Evolutionary conservation across 75 land plant species (phyloP).

Genomic region (Pinus tabuliformis): DNA sequence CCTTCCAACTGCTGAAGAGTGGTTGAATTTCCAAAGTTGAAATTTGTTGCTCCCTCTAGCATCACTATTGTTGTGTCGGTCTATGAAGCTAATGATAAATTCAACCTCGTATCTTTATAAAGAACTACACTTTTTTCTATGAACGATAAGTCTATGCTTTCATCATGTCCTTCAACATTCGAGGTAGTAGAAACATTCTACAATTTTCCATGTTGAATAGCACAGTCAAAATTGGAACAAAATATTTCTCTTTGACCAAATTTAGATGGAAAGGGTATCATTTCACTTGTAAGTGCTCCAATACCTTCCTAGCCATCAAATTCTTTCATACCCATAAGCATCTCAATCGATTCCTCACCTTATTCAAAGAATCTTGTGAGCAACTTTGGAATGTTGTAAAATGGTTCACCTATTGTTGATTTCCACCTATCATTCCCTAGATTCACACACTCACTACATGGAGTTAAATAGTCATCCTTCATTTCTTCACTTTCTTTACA

Average conservation of each 20-base stretch:
- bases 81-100: too few relatives aligned
- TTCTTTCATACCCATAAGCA: slow-evolving; percentile 3
- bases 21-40: neutral
- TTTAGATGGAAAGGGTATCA: neutral
- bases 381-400: neutral
- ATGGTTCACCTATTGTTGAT: neutral
- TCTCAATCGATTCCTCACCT: neutral
- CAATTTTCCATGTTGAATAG: neutral
- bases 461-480: too few relatives aligned
- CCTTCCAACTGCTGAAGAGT: neutral
- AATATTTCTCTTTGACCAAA: neutral
- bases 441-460: neutral
- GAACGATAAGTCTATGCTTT: too few relatives aligned
- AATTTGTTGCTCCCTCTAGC: neutral
- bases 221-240: neutral
- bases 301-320: slow-evolving; percentile 8
- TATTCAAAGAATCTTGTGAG: neutral
- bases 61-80: too few relatives aligned
- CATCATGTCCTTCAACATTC: too few relatives aligned
- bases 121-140: too few relatives aligned
- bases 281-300: neutral
- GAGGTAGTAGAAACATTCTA: too few relatives aligned
- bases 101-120: too few relatives aligned
- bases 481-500: too few relatives aligned
- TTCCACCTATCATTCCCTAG: neutral